Conservation (phyloP, 2,329 filamentous ascomycete genomes). For the Rosellinia necatrix region DNA sequence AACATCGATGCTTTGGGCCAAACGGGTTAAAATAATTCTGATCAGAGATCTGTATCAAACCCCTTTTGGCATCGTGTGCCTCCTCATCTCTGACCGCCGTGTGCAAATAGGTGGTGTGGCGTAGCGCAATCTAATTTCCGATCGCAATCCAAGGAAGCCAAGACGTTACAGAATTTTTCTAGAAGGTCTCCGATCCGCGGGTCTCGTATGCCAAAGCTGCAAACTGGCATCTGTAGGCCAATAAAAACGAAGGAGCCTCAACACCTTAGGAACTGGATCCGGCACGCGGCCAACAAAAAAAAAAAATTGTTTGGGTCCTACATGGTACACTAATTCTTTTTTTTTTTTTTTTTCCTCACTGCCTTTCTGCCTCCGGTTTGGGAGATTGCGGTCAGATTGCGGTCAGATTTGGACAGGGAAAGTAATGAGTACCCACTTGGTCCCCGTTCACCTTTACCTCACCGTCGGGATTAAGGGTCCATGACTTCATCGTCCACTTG, state of each 20-base stretch:
- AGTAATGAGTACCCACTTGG: slow-evolving; percentile 24
- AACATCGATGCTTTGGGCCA: no score
- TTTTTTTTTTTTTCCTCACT: slow-evolving; percentile 10
- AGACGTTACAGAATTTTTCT: slow-evolving; percentile 28
- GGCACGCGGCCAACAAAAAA: slow-evolving; percentile 13
- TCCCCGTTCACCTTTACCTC: slow-evolving; percentile 16
- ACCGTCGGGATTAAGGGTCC: slow-evolving; percentile 27
- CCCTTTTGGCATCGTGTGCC: neutral
- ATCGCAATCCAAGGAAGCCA: no score
- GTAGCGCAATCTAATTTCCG: slow-evolving; percentile 6
- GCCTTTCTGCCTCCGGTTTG: no score
- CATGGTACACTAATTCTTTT: slow-evolving; percentile 20
- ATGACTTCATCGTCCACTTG: slow-evolving; percentile 27
- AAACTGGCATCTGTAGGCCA: neutral
- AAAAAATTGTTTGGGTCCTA: slow-evolving; percentile 12
- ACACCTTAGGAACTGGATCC: slow-evolving; percentile 3
- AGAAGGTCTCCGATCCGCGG: slow-evolving; percentile 15
- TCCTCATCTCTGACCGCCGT: neutral
- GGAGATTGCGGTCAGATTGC: slow-evolving; percentile 22
- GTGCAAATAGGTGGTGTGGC: neutral
- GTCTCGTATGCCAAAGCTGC: slow-evolving; percentile 6
- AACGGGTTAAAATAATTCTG: no score
- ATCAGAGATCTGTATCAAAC: no score
- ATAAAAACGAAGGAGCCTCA: slow-evolving; percentile 9
- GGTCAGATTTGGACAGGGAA: slow-evolving; percentile 20